phyloP scores from a whole-genome alignment of 2,329 filamentous ascomycete species.

The Monosporascus ibericus region DNA sequence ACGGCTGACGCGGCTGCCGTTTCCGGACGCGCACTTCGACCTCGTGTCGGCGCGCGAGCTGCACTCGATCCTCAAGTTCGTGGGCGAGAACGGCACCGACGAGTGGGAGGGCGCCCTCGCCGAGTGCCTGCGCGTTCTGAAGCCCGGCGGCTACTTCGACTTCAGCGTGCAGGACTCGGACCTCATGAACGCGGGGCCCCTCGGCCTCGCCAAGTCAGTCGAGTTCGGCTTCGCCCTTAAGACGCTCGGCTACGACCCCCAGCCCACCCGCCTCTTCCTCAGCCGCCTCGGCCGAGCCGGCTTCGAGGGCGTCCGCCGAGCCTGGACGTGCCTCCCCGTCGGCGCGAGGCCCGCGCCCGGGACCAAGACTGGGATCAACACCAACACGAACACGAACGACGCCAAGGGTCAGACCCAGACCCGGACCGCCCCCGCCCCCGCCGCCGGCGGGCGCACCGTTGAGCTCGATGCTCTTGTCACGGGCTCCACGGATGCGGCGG shows the following conservation, averaged over 20 bases:
- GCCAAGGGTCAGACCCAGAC: slow-evolving; percentile 17
- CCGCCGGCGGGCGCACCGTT: slow-evolving; percentile 36
- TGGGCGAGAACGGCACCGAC: slow-evolving; percentile 61
- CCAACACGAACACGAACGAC: slow-evolving; percentile 15
- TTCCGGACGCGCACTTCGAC: slow-evolving; percentile 81
- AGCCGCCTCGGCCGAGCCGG: slow-evolving; percentile 66
- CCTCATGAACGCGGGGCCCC: slow-evolving; percentile 75
- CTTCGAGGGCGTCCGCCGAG: slow-evolving; percentile 74
- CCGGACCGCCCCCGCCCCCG: no score
- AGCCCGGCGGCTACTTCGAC: slow-evolving; percentile 88
- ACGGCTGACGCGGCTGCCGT: slow-evolving; percentile 74
- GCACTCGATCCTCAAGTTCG: slow-evolving; percentile 74
- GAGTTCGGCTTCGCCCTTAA: slow-evolving; percentile 90
- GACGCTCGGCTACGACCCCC: slow-evolving; percentile 83
- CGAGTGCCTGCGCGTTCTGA: slow-evolving; percentile 86
- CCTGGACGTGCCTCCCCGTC: slow-evolving; percentile 86
- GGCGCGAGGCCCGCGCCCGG: slow-evolving; percentile 45
- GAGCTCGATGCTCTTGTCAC: slow-evolving; percentile 56
- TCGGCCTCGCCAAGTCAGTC: slow-evolving; percentile 75
- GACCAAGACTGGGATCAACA: no score
- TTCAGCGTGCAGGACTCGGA: slow-evolving; percentile 87
- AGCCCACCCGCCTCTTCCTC: slow-evolving; percentile 76
- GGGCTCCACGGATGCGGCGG: slow-evolving; percentile 67
- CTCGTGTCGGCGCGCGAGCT: slow-evolving; percentile 85
- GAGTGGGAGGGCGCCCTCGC: slow-evolving; percentile 82